These are phyloP conservation scores for Candida pini DNA, from an alignment of 805 yeast species.

Conservation along the genomic window DNA sequence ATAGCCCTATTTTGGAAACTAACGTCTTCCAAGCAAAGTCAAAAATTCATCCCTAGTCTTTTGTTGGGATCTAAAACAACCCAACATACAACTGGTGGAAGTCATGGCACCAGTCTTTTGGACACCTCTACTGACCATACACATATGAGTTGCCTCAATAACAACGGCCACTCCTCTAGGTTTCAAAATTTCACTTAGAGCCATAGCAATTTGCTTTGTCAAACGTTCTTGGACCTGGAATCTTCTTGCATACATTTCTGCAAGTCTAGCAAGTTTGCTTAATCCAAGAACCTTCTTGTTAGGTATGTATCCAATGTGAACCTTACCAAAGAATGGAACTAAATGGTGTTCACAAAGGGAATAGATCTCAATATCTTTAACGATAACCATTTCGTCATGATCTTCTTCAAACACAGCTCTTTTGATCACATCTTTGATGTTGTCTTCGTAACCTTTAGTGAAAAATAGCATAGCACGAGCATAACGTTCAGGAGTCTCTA, in stretches of 20 bases:
- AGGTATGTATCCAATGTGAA: constrained; percentile 97
- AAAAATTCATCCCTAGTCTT: constrained; percentile 95
- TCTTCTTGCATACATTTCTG: constrained; percentile 94
- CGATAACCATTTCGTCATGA: constrained; percentile 98
- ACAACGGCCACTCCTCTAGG: constrained; percentile 99
- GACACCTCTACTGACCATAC: constrained; percentile 97
- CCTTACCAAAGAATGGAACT: constrained; percentile 96
- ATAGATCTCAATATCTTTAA: constrained; percentile 85
- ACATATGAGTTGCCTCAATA: constrained; percentile 97
- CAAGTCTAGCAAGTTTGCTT: constrained; percentile 88
- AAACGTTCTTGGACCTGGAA: constrained; percentile 97
- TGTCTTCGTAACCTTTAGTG: constrained; percentile 96
- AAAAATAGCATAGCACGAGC: constrained; percentile 95
- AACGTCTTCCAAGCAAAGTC: constrained; percentile 65
- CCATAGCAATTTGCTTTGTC: constrained; percentile 97
- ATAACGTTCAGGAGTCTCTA: constrained; percentile 93
- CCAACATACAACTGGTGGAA: constrained; percentile 94
- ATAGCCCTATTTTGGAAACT: not conserved
- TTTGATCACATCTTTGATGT: constrained; percentile 85
- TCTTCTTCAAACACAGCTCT: constrained; percentile 96
- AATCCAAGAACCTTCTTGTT: constrained; percentile 88
- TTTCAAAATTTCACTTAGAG: constrained; percentile 79
- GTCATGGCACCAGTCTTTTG: constrained; percentile 94
- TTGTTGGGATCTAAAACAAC: constrained; percentile 89
- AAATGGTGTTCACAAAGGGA: constrained; percentile 96